Base-by-base conservation (phyloP, 2,329 filamentous ascomycete genomes). In the Claviceps sp. region DNA sequence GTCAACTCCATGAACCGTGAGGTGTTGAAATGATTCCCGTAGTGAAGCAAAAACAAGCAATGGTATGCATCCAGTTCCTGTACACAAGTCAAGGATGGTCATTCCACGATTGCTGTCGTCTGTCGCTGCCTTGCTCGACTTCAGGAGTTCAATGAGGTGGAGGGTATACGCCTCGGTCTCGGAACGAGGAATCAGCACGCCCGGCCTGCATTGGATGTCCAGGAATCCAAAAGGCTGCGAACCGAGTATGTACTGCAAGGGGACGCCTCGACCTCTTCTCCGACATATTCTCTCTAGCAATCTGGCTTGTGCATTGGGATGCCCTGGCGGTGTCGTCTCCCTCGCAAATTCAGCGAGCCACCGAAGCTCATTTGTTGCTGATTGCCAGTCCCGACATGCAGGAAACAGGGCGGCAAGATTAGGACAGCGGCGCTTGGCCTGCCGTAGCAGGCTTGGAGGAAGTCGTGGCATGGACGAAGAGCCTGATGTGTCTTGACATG, bases 51-150 rank as follows among this genome's bases (percentile, higher is more conserved):
- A 80, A 6, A 95, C 73, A 3, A 88, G 77, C 8, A 97, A 76
- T 0, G 89, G 78, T 56, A 97, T 95, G 68, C 91, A 96, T 4
- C 93, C 93, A 5, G 87, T 88, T 10, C 93, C 93, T 0, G 89
- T 90, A 66, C 93, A 97, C 34, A 96, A 73, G 65, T 98, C 93
- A 8, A 96, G 66, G 42, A 97, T 72, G 13, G 74, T 76, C 13
- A 94, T 59, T 16, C 61, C 55, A 59, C 52, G 42, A 7, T 52
- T 40, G 3, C 42, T 40, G 24, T 45, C 45, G 17, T 45, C 46
- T n/a, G 52, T 50, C 42, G 56, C 44, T 4, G 59, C 47, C 26
- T 49, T 30, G 14, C 54, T 56, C 7, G 56, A 57, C 50, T 63
- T 64, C 55, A 81, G 64, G 19, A 75, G 56, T 5, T 68, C 62